Base-by-base conservation (phyloP, 2,329 filamentous ascomycete genomes). In the Hypomyces rosellus region DNA sequence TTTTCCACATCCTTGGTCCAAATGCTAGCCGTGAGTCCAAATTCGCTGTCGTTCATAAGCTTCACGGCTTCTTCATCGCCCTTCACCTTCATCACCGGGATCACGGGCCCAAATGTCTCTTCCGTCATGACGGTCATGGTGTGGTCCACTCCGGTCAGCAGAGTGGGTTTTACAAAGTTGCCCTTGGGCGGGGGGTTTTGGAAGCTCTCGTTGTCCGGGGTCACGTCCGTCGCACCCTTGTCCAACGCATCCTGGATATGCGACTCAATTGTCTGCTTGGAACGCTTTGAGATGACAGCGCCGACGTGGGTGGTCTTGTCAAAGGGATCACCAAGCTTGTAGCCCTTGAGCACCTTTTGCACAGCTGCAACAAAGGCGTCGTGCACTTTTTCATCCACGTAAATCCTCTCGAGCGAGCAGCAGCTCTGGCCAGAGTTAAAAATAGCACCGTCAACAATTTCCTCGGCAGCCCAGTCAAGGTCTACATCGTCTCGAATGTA, bases 391-490 rank as follows among this genome's bases (percentile, higher is more conserved):
- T 88, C 86, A 61, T 93, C 84, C 5, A 97, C 91, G 62, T 97
- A 97, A 16, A 97, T 82, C 34, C 92, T 80, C 72, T 97, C 92
- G 48, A 97, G 77, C 20, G 89, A 88, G 70, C 92, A 97, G 75
- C 92, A 97, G 66, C 89, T 95, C 74, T 97, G 92, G n/a, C 92
- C 92, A 46, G 91, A 96, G 73, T 97, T 97, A 77, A 97, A 97
- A 51, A 97, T 76, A n/a, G 90, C 85, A 16, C 92, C 92, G 60
- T 97, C 92, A 13, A 97, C 89, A 61, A 97, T 93, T 70, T 96
- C 90, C 59, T 88, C 90, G 0, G 92, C 92, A 1, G 86, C 91
- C 92, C 91, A 96, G 44, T 82, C 82, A 44, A 95, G 70, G 65
- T 97, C 90, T 1, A 96, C 89, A 62, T 97, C 92, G 6, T 74